phyloP scores from a whole-genome alignment of 192 early-diverging fungal genomes.

The Coemansia sp. region DNA sequence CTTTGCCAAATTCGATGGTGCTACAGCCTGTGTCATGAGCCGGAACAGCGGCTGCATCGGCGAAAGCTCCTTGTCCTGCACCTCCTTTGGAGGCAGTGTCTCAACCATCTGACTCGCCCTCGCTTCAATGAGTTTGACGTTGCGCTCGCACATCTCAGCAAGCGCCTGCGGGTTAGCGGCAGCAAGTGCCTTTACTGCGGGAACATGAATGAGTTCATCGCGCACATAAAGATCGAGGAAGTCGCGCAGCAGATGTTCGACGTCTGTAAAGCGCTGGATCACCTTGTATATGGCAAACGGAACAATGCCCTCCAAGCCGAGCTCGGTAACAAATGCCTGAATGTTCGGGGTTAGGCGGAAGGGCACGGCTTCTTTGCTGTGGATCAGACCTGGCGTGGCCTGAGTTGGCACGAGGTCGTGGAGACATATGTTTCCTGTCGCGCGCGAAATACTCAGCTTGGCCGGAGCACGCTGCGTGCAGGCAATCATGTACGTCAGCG shows the following conservation, averaged over 20 bases:
- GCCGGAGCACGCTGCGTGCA: conserved; percentile 84
- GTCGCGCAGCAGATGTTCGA: conserved; percentile 87
- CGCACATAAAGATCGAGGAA: conserved; percentile 92
- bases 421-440: conserved; percentile 83
- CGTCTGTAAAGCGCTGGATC: conserved; percentile 76
- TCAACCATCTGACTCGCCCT: conserved; percentile 40
- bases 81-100: conserved; percentile 41
- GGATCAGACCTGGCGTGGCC: conserved; percentile 58
- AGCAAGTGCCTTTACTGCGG: conserved; percentile 59
- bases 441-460: conserved; percentile 84
- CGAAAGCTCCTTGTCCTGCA: conserved; percentile 41
- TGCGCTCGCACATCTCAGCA: conserved; percentile 54
- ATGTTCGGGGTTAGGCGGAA: conserved; percentile 99
- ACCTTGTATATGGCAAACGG: conserved; percentile 81
- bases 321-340: conserved; percentile 89
- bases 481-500: conserved; percentile 90
- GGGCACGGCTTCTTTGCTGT: conserved; percentile 84
- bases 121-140: conserved; percentile 43
- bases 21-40: conserved; percentile 84
- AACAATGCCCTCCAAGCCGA: conserved; percentile 93
- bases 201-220: conserved; percentile 87
- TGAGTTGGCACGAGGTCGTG: conserved; percentile 77
- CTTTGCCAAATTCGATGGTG: conserved; percentile 88
- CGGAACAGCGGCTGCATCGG: conserved; percentile 84
- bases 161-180: conserved; percentile 37